Conservation (phyloP, 768 basidiomycete genomes). For the Brasilioporus rufonigricans region DNA sequence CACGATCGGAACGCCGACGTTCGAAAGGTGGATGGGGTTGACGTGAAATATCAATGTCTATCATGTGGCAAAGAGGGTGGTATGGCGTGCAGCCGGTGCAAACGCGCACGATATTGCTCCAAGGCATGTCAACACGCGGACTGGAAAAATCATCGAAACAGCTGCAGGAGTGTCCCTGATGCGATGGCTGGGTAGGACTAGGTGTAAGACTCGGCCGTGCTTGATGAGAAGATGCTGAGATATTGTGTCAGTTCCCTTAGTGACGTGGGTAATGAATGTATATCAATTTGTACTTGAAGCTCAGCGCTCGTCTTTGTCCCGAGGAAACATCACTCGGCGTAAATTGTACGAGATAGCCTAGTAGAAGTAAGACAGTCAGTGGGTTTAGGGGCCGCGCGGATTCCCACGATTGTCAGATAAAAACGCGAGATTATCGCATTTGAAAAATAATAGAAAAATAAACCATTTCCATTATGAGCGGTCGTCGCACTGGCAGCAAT, state of each 20-base stretch:
- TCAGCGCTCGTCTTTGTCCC: too few relatives aligned
- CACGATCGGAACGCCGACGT: not conserved
- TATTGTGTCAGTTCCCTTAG: not conserved
- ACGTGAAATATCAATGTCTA: not conserved
- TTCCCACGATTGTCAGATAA: too few relatives aligned
- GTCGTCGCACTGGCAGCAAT: too few relatives aligned
- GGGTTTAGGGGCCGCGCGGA: too few relatives aligned
- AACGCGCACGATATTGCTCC: not conserved
- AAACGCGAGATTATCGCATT: too few relatives aligned
- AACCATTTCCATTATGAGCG: too few relatives aligned
- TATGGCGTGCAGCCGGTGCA: not conserved
- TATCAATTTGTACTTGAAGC: too few relatives aligned
- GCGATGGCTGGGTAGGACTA: not conserved
- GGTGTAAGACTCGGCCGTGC: not conserved
- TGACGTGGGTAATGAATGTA: not conserved
- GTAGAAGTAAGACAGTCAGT: too few relatives aligned
- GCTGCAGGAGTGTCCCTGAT: not conserved
- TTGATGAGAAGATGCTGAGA: not conserved
- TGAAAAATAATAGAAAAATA: too few relatives aligned
- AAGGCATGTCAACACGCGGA: not conserved
- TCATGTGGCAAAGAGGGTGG: not conserved
- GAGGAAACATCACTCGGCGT: too few relatives aligned
- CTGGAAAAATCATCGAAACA: not conserved
- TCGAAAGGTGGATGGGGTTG: not conserved
- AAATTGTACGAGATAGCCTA: too few relatives aligned